A percentile compares a stretch with the other conserved stretches of the same genome.
Evolutionary conservation across 1,284 basidiomycete species (phyloP).

Genomic region (Erythrobasidium hasegawianum): DNA sequence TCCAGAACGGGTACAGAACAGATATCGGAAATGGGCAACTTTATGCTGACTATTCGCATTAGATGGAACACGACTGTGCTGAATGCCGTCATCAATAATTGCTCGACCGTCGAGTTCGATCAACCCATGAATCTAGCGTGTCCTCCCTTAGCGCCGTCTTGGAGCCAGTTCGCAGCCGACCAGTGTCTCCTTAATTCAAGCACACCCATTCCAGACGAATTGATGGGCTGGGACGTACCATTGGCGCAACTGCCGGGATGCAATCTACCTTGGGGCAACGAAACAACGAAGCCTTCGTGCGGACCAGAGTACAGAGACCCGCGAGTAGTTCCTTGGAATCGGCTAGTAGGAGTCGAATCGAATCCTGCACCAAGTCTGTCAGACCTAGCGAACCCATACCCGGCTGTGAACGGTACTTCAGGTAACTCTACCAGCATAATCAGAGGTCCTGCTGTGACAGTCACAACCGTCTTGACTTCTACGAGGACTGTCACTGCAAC

Average conservation of each 20-base stretch:
- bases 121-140: conserved; percentile 6
- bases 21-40: neutral
- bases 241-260: conserved; percentile 17
- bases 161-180: conserved; percentile 15
- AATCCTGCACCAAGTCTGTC: conserved; percentile 20
- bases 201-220: conserved; percentile 15
- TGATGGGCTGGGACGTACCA: conserved; percentile 16
- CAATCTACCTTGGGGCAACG: conserved; percentile 19
- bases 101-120: conserved; percentile 1
- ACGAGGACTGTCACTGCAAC: neutral
- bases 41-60: no score
- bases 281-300: conserved; percentile 12
- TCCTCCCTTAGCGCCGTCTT: conserved; percentile 23
- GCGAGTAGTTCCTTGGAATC: conserved; percentile 5
- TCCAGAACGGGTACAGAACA: conserved; percentile 19
- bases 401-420: neutral
- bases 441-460: neutral
- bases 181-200: conserved; percentile 15
- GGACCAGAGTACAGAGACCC: conserved; percentile 9
- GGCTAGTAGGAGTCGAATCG: conserved; percentile 19
- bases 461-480: neutral
- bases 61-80: conserved; percentile 30
- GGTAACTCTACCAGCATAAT: neutral
- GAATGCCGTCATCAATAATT: conserved; percentile 18
- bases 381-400: conserved; percentile 19